Conservation (phyloP, 2,329 filamentous ascomycete species). For the Claviceps sp. region DNA sequence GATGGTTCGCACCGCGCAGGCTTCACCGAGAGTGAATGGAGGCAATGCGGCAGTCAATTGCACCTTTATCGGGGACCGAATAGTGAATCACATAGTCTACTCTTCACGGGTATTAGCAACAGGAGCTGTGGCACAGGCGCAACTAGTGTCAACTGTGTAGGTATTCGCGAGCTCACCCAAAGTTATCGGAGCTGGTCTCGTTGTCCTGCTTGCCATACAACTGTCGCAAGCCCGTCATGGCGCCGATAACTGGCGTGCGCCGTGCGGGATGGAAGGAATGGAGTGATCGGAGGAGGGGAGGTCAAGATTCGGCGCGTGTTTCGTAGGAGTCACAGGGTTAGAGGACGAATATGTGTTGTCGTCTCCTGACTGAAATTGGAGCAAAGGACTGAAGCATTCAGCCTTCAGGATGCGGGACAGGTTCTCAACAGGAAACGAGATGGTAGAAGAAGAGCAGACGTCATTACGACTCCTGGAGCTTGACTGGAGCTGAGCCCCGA, state of each 20-base stretch:
- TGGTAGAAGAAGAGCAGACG: neutral
- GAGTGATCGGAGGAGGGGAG: neutral
- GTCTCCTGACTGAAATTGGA: neutral
- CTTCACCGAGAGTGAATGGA: neutral
- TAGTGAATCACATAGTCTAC: conserved; percentile 87
- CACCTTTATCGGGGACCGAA: conserved; percentile 56
- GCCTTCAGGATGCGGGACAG: too few species aligned
- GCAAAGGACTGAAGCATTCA: too few species aligned
- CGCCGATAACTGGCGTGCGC: neutral
- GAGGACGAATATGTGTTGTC: neutral
- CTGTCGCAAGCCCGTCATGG: conserved; percentile 22
- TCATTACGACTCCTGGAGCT: neutral
- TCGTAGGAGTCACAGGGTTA: neutral
- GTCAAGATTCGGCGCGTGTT: neutral
- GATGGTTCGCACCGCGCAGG: too few species aligned
- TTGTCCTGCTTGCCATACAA: conserved; percentile 18
- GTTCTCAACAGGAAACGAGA: neutral
- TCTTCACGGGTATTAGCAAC: conserved; percentile 22
- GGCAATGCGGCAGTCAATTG: conserved; percentile 15
- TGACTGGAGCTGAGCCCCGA: neutral
- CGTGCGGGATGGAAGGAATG: neutral
- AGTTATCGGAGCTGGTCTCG: conserved; percentile 22
- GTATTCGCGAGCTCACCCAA: conserved; percentile 19
- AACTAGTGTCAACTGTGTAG: neutral
- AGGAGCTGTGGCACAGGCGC: conserved; percentile 6